These are phyloP conservation scores for Magnolia sinica DNA, from an alignment of 164 flowering plant species.

Conservation along the genomic window DNA sequence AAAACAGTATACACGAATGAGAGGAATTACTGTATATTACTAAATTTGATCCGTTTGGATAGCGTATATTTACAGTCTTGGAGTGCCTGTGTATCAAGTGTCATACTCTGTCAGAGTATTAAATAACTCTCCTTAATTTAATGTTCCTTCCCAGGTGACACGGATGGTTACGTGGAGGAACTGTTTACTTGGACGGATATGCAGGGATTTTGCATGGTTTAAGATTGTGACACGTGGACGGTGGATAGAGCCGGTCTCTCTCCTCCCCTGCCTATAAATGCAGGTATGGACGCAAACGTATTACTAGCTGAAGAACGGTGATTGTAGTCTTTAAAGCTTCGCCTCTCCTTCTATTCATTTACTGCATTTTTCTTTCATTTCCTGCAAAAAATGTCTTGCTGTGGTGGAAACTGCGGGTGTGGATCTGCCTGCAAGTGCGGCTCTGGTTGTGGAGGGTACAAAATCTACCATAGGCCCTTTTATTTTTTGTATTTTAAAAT, in stretches of 20 bases:
- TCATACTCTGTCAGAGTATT: no score
- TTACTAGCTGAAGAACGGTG: conserved; percentile 1
- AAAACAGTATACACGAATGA: not conserved
- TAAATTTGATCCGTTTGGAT: not conserved
- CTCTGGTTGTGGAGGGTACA: conserved; percentile 48
- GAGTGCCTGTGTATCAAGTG: not conserved
- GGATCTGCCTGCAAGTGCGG: conserved; percentile 62
- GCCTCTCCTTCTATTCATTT: not conserved
- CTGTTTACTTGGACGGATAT: not conserved
- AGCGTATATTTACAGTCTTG: not conserved
- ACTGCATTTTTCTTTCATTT: not conserved
- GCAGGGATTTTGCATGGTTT: not conserved
- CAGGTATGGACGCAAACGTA: not conserved
- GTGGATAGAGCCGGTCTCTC: not conserved
- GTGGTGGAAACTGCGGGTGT: conserved; percentile 70
- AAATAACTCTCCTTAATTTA: no score
- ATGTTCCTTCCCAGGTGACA: not conserved
- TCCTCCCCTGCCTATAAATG: conserved; percentile 23
- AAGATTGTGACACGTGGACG: conserved; percentile 27
- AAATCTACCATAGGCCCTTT: not conserved
- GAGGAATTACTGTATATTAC: not conserved
- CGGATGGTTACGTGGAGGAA: not conserved
- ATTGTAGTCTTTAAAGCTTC: not conserved
- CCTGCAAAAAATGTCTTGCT: conserved; percentile 53
- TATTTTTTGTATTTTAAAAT: not conserved